Percentiles rank a stretch among this genome's conserved stretches.
Conservation (phyloP, 345 rosid species). For the Adansonia digitata region DNA sequence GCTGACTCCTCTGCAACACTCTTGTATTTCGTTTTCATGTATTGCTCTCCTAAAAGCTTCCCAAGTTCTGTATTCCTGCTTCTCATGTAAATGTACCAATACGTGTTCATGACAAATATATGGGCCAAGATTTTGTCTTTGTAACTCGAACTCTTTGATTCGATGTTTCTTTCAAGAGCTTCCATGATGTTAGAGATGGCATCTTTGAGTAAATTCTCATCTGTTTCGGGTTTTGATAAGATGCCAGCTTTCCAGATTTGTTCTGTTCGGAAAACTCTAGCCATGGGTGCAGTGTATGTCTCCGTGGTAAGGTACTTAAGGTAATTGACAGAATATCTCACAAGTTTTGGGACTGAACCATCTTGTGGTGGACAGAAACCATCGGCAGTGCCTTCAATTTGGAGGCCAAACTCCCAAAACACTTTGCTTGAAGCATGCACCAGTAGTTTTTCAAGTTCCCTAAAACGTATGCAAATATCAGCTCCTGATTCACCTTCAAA, state of each 20-base stretch:
- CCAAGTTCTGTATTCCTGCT: constrained; percentile 49
- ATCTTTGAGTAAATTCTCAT: constrained; percentile 42
- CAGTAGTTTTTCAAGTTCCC: constrained; percentile 56
- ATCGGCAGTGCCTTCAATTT: constrained; percentile 57
- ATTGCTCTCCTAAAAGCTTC: constrained; percentile 45
- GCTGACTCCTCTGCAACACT: constrained; percentile 55
- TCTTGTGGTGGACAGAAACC: constrained; percentile 50
- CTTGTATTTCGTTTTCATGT: constrained; percentile 42
- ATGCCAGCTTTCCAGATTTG: constrained; percentile 53
- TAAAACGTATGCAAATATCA: constrained; percentile 48
- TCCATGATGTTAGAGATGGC: constrained; percentile 49
- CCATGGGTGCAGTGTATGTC: constrained; percentile 43
- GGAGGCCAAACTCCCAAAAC: constrained; percentile 61
- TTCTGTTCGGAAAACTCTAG: constrained; percentile 51
- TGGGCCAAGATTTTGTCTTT: constrained; percentile 39
- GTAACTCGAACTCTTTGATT: constrained; percentile 41
- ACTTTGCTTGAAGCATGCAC: constrained; percentile 54
- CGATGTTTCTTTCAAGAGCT: constrained; percentile 55
- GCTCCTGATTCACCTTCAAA: constrained; percentile 60
- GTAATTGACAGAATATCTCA: constrained; percentile 59
- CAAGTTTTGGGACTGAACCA: constrained; percentile 54
- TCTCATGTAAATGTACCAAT: constrained; percentile 70
- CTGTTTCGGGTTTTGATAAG: constrained; percentile 42
- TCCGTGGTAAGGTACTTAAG: constrained; percentile 47
- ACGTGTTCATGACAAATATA: constrained; percentile 53